Evolutionary conservation across 2,329 filamentous ascomycete species (phyloP).

Genomic region (Cryphonectria parasitica): DNA sequence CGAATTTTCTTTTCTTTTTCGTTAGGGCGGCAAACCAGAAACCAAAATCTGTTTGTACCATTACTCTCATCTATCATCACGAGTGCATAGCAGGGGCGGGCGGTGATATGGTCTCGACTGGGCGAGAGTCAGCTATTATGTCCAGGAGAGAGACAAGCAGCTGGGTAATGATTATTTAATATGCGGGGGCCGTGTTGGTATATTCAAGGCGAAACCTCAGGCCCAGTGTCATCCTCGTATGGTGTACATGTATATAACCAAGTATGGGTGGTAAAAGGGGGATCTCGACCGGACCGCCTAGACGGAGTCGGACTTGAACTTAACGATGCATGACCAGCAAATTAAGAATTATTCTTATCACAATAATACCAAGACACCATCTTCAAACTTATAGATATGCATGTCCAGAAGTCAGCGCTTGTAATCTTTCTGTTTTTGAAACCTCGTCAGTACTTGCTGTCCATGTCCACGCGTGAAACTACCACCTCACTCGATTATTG

Average conservation of each 20-base stretch:
- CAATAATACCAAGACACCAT: background rate
- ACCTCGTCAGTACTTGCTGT: background rate
- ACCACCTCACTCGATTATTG: too few species aligned
- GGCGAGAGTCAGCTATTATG: background rate
- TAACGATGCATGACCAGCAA: conserved; percentile 16
- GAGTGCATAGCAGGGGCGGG: background rate
- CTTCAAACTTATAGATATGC: background rate
- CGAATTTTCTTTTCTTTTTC: background rate
- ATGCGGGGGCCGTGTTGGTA: background rate
- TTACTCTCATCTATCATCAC: background rate
- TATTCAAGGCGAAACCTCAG: background rate
- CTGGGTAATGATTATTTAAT: conserved; percentile 7
- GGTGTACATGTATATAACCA: background rate
- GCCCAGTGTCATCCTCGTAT: background rate
- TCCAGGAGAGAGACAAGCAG: background rate
- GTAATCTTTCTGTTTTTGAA: too few species aligned
- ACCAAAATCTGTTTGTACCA: conserved; percentile 9
- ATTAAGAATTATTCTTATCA: background rate
- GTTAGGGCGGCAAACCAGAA: background rate
- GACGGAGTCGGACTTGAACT: conserved; percentile 4
- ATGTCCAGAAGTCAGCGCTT: background rate
- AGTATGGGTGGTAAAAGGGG: background rate
- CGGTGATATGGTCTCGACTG: background rate
- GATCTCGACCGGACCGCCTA: conserved; percentile 6
- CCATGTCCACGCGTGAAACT: too few species aligned